These are phyloP conservation scores for Cytospora mali DNA, from an alignment of 2,329 filamentous ascomycete genomes.

Conservation along the genomic window DNA sequence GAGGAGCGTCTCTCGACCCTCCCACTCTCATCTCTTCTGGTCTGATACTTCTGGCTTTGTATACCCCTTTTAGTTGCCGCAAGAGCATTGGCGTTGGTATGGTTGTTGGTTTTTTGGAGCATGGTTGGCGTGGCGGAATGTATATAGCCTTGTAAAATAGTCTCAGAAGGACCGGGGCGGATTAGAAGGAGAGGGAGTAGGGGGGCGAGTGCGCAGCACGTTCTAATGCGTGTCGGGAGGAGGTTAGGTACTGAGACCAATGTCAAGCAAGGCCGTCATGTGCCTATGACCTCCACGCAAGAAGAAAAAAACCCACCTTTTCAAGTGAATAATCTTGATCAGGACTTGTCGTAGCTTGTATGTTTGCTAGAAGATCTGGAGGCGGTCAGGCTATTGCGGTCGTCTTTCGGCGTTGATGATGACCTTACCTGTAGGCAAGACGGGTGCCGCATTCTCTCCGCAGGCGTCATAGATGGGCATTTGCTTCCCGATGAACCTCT, in stretches of 20 bases:
- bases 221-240: not conserved
- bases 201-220: not conserved
- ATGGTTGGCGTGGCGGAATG: conserved; percentile 8
- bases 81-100: conserved; percentile 23
- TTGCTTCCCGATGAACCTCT: too few species aligned
- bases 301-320: not conserved
- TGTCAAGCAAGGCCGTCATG: conserved; percentile 1
- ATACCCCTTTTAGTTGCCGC: conserved; percentile 14
- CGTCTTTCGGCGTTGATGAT: not conserved
- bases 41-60: conserved; percentile 21
- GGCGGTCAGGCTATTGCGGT: conserved; percentile 10
- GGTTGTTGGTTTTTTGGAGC: conserved; percentile 8
- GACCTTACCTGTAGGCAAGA: conserved; percentile 5
- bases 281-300: not conserved
- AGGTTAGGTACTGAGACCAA: conserved; percentile 1
- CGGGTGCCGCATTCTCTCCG: not conserved
- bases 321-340: not conserved
- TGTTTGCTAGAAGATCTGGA: not conserved
- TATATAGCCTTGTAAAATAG: conserved; percentile 17
- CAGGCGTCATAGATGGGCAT: not conserved
- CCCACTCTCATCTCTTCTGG: not conserved
- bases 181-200: not conserved
- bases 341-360: not conserved
- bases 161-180: conserved; percentile 6
- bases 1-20: not conserved